Base-by-base conservation (phyloP, 192 early-diverging fungal species). In the Thoreauomyces humboldtii region DNA sequence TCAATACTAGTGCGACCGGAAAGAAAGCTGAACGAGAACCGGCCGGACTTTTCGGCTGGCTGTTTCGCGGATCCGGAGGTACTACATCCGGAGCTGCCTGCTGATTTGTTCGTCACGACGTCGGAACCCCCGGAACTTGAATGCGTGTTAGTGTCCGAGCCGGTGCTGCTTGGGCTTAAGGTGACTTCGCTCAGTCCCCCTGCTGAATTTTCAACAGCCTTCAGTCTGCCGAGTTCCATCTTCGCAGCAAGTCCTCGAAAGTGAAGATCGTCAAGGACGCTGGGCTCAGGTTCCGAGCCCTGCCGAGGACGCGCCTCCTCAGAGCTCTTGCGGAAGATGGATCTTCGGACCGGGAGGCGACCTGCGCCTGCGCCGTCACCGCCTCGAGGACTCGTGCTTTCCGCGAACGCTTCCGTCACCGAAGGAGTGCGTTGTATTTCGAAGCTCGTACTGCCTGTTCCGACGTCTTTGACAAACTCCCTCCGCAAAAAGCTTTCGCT, bases 371-470 rank as follows among this genome's bases (percentile, higher is more conserved):
- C 44, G 25, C 25, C 44, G 4, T 22, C 44, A 24, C 44, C 25
- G 44, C 4, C 25, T 46, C 44, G 44, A 2, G 44, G 44, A 46
- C 19, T 46, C 25, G 44, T n/a, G n/a, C n/a, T n/a, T n/a, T n/a
- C n/a, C n/a, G n/a, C n/a, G n/a, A n/a, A n/a, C n/a, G n/a, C n/a
- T n/a, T n/a, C n/a, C n/a, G n/a, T n/a, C n/a, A n/a, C n/a, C n/a
- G n/a, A n/a, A n/a, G 50, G 50, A 15, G 25, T 17, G 19, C 50
- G 50, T 31, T 52, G 50, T 4, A 52, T 24, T 7, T 52, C 50
- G 32, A 52, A 52, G 50, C 50, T 52, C 17, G 25, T 52, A 29
- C 50, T 52, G 50, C 50, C 50, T 2, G 27, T 41, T n/a, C n/a
- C n/a, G n/a, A n/a, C n/a, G n/a, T n/a, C n/a, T n/a, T n/a, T n/a